Percentiles rank a stretch among this genome's conserved stretches.
These are phyloP conservation scores for Shiraia sp. DNA, from an alignment of 2,329 filamentous ascomycete genomes.

Conservation along the genomic window DNA sequence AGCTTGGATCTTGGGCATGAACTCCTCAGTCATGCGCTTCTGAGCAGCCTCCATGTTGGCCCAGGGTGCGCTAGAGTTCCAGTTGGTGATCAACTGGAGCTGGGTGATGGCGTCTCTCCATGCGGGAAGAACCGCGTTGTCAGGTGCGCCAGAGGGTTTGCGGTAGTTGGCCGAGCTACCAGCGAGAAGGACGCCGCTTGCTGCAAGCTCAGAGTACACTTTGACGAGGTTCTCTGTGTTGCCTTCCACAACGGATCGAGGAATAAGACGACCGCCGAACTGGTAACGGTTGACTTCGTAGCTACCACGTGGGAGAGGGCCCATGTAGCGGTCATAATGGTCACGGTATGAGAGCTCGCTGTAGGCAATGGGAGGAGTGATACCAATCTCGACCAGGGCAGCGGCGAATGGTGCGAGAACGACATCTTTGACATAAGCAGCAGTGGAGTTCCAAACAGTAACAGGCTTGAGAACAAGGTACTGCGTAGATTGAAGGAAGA, in stretches of 20 bases:
- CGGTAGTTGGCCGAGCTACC: slow-evolving; percentile 20
- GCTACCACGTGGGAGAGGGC: slow-evolving; percentile 30
- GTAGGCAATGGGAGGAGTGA: slow-evolving; percentile 26
- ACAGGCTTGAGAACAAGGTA: slow-evolving; percentile 18
- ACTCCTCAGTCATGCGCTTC: slow-evolving; percentile 18
- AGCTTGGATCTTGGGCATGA: slow-evolving; percentile 26
- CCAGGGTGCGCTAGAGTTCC: slow-evolving; percentile 18
- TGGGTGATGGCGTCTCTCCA: slow-evolving; percentile 26
- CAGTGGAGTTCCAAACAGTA: slow-evolving; percentile 17
- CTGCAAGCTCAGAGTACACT: slow-evolving; percentile 13
- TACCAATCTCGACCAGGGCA: slow-evolving; percentile 16
- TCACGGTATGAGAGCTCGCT: slow-evolving; percentile 25
- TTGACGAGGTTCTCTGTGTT: slow-evolving; percentile 18
- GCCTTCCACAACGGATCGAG: slow-evolving; percentile 18
- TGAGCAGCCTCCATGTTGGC: slow-evolving; percentile 11
- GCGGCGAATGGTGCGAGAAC: slow-evolving; percentile 26
- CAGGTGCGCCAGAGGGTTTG: slow-evolving; percentile 12
- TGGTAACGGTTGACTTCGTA: slow-evolving; percentile 21
- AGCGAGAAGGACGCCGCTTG: slow-evolving; percentile 19
- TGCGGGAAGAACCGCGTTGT: slow-evolving; percentile 28
- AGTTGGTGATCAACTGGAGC: slow-evolving; percentile 24
- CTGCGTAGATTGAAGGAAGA: slow-evolving; percentile 17
- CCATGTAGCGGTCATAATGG: slow-evolving; percentile 29
- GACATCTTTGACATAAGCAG: slow-evolving; percentile 20
- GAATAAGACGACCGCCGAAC: slow-evolving; percentile 26